Evolutionary conservation across 108 stramenopile genomes (phyloP).

Genomic region (Aurantiochytrium sp.): DNA sequence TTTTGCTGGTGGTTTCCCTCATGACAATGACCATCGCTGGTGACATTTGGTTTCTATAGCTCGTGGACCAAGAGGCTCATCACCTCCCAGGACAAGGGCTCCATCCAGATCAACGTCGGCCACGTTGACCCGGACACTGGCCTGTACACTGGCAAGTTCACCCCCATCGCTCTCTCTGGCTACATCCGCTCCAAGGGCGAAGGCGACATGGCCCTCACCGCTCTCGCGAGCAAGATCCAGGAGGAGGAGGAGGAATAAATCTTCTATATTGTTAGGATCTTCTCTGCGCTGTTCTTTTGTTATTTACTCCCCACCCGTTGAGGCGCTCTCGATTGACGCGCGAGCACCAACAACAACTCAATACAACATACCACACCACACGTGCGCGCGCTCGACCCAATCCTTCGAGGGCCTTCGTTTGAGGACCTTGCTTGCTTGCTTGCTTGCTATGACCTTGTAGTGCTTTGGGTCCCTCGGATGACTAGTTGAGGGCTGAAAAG

Average conservation of each 20-base stretch:
- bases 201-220: slow-evolving; percentile 78
- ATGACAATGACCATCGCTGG: too few relatives aligned
- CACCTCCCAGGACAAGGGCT: slow-evolving; percentile 82
- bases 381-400: too few relatives aligned
- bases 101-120: slow-evolving; percentile 91
- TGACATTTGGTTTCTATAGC: slow-evolving; percentile 21
- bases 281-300: background rate
- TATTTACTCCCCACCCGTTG: background rate
- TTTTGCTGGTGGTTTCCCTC: too few relatives aligned
- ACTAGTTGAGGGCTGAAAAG: background rate
- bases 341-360: too few relatives aligned
- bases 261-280: background rate
- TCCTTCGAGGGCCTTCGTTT: too few relatives aligned
- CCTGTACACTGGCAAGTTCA: slow-evolving; percentile 69
- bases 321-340: background rate
- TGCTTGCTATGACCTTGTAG: too few relatives aligned
- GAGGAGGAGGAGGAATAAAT: slow-evolving; percentile 20
- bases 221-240: slow-evolving; percentile 67
- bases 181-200: slow-evolving; percentile 81
- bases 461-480: background rate
- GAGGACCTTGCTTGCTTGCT: too few relatives aligned
- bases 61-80: slow-evolving; percentile 88
- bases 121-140: slow-evolving; percentile 88
- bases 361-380: too few relatives aligned
- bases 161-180: slow-evolving; percentile 71